These are phyloP conservation scores for Psilocybe mexicana DNA, from an alignment of 1,284 basidiomycete species.

Conservation along the genomic window DNA sequence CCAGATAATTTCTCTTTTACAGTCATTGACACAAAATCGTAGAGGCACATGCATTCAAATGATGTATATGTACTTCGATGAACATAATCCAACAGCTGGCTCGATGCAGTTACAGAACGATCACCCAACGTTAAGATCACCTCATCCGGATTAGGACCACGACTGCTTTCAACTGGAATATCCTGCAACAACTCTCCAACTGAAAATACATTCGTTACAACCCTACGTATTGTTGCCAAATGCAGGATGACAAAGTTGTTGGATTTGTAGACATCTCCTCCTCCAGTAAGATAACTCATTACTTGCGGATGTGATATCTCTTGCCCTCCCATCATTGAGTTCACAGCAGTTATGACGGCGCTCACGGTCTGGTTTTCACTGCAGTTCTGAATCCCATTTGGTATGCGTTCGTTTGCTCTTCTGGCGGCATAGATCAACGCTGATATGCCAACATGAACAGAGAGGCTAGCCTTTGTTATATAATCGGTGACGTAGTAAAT, in stretches of 20 bases:
- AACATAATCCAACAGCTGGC: constrained; percentile 4
- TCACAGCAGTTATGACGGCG: constrained; percentile 4
- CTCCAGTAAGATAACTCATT: constrained; percentile 24
- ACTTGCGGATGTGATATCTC: constrained; percentile 30
- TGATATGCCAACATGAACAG: constrained; percentile 19
- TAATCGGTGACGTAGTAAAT: constrained; percentile 33
- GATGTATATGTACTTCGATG: not conserved
- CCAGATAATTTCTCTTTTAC: not conserved
- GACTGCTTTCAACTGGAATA: not conserved
- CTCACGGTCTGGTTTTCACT: not conserved
- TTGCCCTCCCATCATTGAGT: constrained; percentile 17
- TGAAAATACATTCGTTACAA: not conserved
- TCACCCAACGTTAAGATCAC: not conserved
- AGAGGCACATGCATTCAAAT: constrained; percentile 1
- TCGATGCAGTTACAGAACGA: not conserved
- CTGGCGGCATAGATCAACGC: constrained; percentile 24
- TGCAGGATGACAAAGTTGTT: constrained; percentile 20
- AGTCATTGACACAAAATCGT: constrained; percentile 6
- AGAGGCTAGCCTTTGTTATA: constrained; percentile 27
- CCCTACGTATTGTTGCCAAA: constrained; percentile 9
- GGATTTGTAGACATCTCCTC: constrained; percentile 25
- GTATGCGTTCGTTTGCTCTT: not conserved
- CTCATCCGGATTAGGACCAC: not conserved
- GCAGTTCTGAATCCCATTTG: not conserved
- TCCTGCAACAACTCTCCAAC: no score